Conservation (phyloP, 306 rosid genomes). For the Quercus mongolica region DNA sequence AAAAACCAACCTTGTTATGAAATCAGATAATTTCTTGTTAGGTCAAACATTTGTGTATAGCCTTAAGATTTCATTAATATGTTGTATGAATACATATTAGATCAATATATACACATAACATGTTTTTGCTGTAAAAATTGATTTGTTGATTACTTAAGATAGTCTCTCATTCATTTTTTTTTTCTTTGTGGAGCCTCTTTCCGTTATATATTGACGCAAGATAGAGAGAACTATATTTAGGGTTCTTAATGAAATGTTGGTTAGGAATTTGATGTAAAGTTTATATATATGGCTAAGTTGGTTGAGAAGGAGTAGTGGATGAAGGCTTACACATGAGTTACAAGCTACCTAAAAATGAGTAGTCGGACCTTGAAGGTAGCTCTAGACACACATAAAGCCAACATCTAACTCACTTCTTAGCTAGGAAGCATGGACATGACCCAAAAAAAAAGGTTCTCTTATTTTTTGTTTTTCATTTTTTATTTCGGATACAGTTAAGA, state of each 20-base stretch:
- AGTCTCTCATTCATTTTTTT: background rate
- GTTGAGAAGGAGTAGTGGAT: too few relatives aligned
- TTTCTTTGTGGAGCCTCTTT: background rate
- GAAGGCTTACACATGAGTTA: too few relatives aligned
- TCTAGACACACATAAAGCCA: too few relatives aligned
- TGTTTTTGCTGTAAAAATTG: background rate
- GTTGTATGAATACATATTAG: background rate
- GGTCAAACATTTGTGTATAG: background rate
- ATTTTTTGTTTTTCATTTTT: too few relatives aligned
- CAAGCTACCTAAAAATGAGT: too few relatives aligned
- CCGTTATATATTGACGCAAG: background rate
- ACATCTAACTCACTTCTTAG: too few relatives aligned
- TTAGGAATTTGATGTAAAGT: background rate
- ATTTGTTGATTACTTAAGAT: background rate
- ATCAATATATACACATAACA: background rate
- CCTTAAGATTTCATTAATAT: background rate
- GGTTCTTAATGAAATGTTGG: background rate
- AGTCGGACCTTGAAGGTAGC: too few relatives aligned
- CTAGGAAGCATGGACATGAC: too few relatives aligned
- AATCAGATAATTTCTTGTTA: background rate
- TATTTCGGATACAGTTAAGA: too few relatives aligned
- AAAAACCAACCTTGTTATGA: background rate
- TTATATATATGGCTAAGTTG: too few relatives aligned
- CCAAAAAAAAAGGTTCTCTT: too few relatives aligned
- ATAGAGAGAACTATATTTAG: background rate